phyloP scores from a whole-genome alignment of 2,329 filamentous ascomycete genomes.

The Dichotomopilus funicola region DNA sequence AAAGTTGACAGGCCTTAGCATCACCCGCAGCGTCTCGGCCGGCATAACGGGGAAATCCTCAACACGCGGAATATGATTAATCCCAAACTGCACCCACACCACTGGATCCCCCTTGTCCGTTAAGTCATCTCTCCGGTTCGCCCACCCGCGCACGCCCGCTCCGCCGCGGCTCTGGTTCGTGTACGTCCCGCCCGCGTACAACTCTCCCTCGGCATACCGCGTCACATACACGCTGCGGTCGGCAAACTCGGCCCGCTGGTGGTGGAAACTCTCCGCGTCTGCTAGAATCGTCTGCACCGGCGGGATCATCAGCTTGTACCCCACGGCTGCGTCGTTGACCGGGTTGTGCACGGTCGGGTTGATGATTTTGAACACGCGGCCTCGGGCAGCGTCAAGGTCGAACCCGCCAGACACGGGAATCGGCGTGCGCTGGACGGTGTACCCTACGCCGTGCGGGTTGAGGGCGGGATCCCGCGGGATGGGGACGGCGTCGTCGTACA shows the following conservation, averaged over 20 bases:
- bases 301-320: constrained; percentile 50
- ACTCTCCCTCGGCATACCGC: constrained; percentile 30
- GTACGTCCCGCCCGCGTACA: constrained; percentile 33
- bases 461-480: constrained; percentile 35
- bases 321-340: constrained; percentile 46
- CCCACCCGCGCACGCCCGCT: constrained; percentile 30
- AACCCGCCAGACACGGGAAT: constrained; percentile 41
- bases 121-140: constrained; percentile 36
- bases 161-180: constrained; percentile 37
- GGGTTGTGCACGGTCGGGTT: constrained; percentile 46
- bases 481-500: constrained; percentile 53
- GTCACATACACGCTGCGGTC: constrained; percentile 33
- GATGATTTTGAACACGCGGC: constrained; percentile 53
- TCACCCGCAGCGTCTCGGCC: constrained; percentile 46
- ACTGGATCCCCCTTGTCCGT: constrained; percentile 40
- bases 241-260: constrained; percentile 32
- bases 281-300: constrained; percentile 54
- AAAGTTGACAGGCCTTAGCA: constrained; percentile 46
- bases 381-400: constrained; percentile 40
- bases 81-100: constrained; percentile 46
- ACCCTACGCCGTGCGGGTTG: constrained; percentile 47
- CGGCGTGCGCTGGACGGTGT: constrained; percentile 42
- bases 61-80: constrained; percentile 55
- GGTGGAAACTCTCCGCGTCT: constrained; percentile 31
- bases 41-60: constrained; percentile 68